Base-by-base conservation (phyloP, 345 rosid species). In the Carallia pectinifolia region DNA sequence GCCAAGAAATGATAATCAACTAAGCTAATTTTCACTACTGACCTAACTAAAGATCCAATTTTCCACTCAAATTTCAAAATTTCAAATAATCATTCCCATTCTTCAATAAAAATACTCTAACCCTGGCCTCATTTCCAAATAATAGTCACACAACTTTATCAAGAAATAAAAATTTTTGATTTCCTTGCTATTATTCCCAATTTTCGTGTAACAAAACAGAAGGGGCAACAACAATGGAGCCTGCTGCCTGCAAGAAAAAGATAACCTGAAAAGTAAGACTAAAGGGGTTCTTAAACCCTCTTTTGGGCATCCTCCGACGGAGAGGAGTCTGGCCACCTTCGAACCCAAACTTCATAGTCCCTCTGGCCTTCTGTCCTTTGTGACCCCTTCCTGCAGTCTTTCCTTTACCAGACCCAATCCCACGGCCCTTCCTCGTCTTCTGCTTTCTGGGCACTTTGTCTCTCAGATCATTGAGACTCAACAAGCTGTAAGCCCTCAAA, bases 311-410 rank as follows among this genome's bases (percentile, higher is more conserved):
- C 18, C 97, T 88, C 1, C 98, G 90, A 17, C 98, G 93, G 83
- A 94, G 52, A 0, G 98, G 98, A 4, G 98, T 91, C 79, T 94
- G 98, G 0, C 98, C 98, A 65, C 98, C 98, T 85, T 91, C 98
- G 65, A 94, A 94, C 10, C 98, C 98, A 65, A 90, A 86, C 82
- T 90, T 91, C 77, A 83, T 77, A 18, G 88, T 84, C 33, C 96
- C 96, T 76, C 98, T 82, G 1, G 97, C 97, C 69, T 83, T 92
- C 84, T 95, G 99, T 0, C 98, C 98, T 81, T 95, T 95, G 73
- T 95, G 99, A 63, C 99, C 98, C 69, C 98, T 81, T 55, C 98
- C 98, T 1, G 97, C 98, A 53, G 99, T 95, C 84, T 95, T 92
- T 27, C 98, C 98, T 74, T 92, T 87, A 10, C 99, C 97, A 2